phyloP scores from a whole-genome alignment of 2,329 filamentous ascomycete genomes.

The Fusarium cicatricum region DNA sequence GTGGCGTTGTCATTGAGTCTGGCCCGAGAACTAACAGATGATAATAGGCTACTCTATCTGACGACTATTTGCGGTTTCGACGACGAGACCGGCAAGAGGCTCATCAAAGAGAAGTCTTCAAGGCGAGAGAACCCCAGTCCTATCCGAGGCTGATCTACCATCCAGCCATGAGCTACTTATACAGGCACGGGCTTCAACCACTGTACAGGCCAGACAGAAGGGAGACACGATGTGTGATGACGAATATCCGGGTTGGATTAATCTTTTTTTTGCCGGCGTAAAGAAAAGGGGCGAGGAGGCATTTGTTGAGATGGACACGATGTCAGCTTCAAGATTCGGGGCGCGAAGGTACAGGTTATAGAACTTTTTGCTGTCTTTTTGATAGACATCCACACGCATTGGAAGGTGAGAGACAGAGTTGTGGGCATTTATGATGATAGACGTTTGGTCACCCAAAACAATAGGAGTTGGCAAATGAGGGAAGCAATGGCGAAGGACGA shows the following conservation, averaged over 20 bases:
- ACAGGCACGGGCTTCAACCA: not conserved
- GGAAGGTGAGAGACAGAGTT: conserved; percentile 19
- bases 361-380: conserved; percentile 24
- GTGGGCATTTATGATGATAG: conserved; percentile 37
- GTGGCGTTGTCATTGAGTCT: conserved; percentile 44
- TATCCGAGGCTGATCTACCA: conserved; percentile 28
- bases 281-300: conserved; percentile 8
- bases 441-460: conserved; percentile 32
- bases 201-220: not conserved
- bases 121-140: conserved; percentile 41
- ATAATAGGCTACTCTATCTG: conserved; percentile 58
- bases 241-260: conserved; percentile 21
- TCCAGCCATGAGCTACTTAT: not conserved
- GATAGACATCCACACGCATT: conserved; percentile 37
- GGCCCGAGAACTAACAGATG: conserved; percentile 31
- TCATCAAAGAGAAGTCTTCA: conserved; percentile 54
- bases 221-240: conserved; percentile 13
- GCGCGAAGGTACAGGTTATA: conserved; percentile 24
- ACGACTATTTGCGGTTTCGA: conserved; percentile 63
- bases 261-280: conserved; percentile 33
- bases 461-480: not conserved
- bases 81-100: conserved; percentile 56
- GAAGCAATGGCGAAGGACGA: not conserved
- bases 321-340: conserved; percentile 12
- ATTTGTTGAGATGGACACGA: conserved; percentile 20